These are phyloP conservation scores for Phytophthora crassamura DNA, from an alignment of 352 stramenopile genomes.

Conservation along the genomic window DNA sequence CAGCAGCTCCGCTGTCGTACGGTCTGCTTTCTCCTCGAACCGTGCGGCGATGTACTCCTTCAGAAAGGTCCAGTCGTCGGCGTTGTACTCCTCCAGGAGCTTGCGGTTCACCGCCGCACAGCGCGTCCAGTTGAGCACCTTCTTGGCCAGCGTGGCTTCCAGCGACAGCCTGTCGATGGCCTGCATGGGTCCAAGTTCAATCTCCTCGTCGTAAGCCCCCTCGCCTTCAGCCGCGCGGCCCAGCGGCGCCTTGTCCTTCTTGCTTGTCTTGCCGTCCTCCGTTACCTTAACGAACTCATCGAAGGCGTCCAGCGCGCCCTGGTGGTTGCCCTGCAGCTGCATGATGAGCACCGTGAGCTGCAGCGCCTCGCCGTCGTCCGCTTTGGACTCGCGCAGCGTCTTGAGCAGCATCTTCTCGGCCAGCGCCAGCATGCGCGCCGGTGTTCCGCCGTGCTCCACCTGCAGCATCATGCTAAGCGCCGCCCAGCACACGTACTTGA, in stretches of 20 bases:
- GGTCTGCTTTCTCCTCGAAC: slow-evolving; percentile 41
- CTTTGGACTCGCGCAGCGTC: slow-evolving; percentile 62
- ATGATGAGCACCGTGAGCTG: slow-evolving; percentile 78
- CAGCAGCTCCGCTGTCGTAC: slow-evolving; percentile 29
- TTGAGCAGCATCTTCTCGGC: slow-evolving; percentile 87
- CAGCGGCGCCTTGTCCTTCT: slow-evolving; percentile 40
- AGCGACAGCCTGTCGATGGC: slow-evolving; percentile 76
- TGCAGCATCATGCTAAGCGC: slow-evolving; percentile 86
- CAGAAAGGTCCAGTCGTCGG: slow-evolving; percentile 87
- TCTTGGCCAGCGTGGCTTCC: slow-evolving; percentile 66
- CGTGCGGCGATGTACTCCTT: slow-evolving; percentile 64
- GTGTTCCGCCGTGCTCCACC: slow-evolving; percentile 69
- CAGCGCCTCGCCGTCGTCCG: slow-evolving; percentile 72
- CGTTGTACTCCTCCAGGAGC: slow-evolving; percentile 76
- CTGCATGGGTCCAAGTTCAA: slow-evolving; percentile 85
- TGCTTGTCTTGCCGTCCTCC: slow-evolving; percentile 27
- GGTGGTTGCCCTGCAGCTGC: slow-evolving; percentile 72
- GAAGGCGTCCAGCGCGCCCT: slow-evolving; percentile 72
- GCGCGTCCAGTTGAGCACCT: slow-evolving; percentile 58
- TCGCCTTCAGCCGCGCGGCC: slow-evolving; percentile 71
- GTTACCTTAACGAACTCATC: slow-evolving; percentile 62
- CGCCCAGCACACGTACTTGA: slow-evolving; percentile 87
- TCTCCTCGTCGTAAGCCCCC: slow-evolving; percentile 83
- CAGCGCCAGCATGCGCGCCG: slow-evolving; percentile 76
- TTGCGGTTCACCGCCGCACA: slow-evolving; percentile 58